A percentile compares a stretch with the other conserved stretches of the same genome.
phyloP scores from a whole-genome alignment of 164 flowering plant species.

The Hamamelis virginiana region DNA sequence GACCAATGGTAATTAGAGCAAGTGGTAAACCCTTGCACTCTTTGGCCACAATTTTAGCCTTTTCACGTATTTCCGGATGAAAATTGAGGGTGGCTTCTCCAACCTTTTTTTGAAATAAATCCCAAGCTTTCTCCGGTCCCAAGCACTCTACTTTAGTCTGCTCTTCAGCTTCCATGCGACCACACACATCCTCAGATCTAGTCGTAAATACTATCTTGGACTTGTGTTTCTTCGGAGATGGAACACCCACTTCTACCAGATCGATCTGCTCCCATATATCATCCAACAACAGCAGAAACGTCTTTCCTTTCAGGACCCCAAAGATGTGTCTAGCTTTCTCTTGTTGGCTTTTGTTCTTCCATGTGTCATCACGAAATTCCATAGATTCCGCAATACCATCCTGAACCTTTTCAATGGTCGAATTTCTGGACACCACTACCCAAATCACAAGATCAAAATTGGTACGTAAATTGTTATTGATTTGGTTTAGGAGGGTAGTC shows the following conservation, averaged over 20 bases:
- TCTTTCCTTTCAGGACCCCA: neutral
- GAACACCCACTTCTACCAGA: conserved; percentile 12
- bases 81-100: conserved; percentile 11
- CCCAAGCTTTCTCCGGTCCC: conserved; percentile 9
- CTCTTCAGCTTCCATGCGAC: conserved; percentile 12
- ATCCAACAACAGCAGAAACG: conserved; percentile 6
- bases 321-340: neutral
- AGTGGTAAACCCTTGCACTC: conserved; percentile 22
- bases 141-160: conserved; percentile 6
- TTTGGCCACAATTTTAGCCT: conserved; percentile 3
- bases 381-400: too few species aligned
- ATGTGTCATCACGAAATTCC: too few species aligned
- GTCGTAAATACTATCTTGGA: neutral
- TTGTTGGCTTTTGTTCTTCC: neutral
- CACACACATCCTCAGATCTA: conserved; percentile 13
- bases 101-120: conserved; percentile 13
- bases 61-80: conserved; percentile 8
- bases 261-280: conserved; percentile 14
- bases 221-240: neutral
- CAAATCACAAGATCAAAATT: neutral
- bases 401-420: too few species aligned
- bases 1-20: conserved; percentile 13
- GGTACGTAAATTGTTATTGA: neutral
- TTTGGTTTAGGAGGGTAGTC: neutral
- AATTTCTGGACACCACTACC: neutral